These are phyloP conservation scores for Echinosophora koreensis DNA, from an alignment of 306 rosid genomes.

Conservation along the genomic window DNA sequence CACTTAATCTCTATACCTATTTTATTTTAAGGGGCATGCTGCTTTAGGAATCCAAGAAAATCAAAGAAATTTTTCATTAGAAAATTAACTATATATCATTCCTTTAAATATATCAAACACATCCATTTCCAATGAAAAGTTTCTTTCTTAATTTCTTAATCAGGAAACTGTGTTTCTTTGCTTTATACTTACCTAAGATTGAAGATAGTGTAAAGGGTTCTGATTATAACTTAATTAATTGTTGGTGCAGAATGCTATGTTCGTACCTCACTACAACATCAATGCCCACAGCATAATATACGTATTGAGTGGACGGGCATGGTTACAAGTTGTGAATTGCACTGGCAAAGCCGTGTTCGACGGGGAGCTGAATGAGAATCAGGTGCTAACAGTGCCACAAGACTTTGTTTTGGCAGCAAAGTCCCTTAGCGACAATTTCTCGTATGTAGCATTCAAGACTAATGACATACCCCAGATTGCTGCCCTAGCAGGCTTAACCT, in stretches of 20 bases:
- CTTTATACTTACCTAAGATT: too few relatives aligned
- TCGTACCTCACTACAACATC: constrained; percentile 67
- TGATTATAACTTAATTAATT: too few relatives aligned
- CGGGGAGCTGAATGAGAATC: constrained; percentile 52
- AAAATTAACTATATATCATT: too few relatives aligned
- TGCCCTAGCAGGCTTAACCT: constrained; percentile 57
- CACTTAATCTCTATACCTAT: too few relatives aligned
- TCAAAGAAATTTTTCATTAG: too few relatives aligned
- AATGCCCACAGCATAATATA: constrained; percentile 61
- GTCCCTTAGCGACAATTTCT: constrained; percentile 52
- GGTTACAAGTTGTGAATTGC: constrained; percentile 66
- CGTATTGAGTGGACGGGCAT: constrained; percentile 58
- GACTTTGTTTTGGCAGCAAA: constrained; percentile 58
- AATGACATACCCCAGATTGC: constrained; percentile 49
- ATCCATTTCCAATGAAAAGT: too few relatives aligned
- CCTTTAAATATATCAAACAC: too few relatives aligned
- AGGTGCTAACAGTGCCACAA: constrained; percentile 63
- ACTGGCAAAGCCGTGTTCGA: constrained; percentile 56
- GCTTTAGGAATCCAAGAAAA: too few relatives aligned
- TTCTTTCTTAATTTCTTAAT: too few relatives aligned
- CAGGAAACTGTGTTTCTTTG: too few relatives aligned
- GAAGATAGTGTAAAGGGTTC: too few relatives aligned
- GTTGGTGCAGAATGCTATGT: constrained; percentile 58
- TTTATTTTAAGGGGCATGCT: too few relatives aligned
- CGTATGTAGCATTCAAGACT: constrained; percentile 69